These are phyloP conservation scores for Nigrospora sphaerica DNA, from an alignment of 2,329 filamentous ascomycete species.

Conservation along the genomic window DNA sequence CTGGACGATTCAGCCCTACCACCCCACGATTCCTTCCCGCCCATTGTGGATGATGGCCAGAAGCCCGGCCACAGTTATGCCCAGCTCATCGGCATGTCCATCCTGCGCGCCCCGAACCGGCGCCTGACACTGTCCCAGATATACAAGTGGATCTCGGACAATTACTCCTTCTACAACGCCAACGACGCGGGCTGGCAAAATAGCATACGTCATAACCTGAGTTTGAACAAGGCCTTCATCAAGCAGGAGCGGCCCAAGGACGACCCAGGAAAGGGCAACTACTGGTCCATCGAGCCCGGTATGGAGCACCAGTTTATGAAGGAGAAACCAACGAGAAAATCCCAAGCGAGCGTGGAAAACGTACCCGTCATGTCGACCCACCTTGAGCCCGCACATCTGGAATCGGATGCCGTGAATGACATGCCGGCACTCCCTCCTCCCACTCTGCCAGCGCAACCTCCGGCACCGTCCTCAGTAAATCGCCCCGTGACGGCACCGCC, in stretches of 20 bases:
- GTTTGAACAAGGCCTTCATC: constrained; percentile 91
- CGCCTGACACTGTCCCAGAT: constrained; percentile 89
- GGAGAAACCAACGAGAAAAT: constrained; percentile 66
- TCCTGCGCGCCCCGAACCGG: constrained; percentile 75
- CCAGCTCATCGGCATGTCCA: constrained; percentile 92
- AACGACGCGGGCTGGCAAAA: constrained; percentile 95
- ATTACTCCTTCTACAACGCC: constrained; percentile 78
- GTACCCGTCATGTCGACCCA: constrained; percentile 50
- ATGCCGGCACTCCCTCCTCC: constrained; percentile 45
- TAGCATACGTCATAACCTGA: constrained; percentile 96
- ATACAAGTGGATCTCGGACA: constrained; percentile 99
- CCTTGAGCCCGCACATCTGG: constrained; percentile 42
- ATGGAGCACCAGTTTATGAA: constrained; percentile 86
- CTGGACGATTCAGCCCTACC: constrained; percentile 53
- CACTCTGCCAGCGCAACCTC: constrained; percentile 16
- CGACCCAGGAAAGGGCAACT: constrained; percentile 94
- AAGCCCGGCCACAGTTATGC: constrained; percentile 95
- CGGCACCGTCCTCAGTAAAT: constrained; percentile 27
- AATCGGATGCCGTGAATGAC: constrained; percentile 15
- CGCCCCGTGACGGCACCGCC: constrained; percentile 25
- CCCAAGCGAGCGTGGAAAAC: constrained; percentile 48
- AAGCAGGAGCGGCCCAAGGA: constrained; percentile 96
- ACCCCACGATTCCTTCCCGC: constrained; percentile 71
- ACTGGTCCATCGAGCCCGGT: constrained; percentile 90
- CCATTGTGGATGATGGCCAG: constrained; percentile 73